phyloP scores from a whole-genome alignment of 441 rosid species.

The Pelargonium cotyledonis region DNA sequence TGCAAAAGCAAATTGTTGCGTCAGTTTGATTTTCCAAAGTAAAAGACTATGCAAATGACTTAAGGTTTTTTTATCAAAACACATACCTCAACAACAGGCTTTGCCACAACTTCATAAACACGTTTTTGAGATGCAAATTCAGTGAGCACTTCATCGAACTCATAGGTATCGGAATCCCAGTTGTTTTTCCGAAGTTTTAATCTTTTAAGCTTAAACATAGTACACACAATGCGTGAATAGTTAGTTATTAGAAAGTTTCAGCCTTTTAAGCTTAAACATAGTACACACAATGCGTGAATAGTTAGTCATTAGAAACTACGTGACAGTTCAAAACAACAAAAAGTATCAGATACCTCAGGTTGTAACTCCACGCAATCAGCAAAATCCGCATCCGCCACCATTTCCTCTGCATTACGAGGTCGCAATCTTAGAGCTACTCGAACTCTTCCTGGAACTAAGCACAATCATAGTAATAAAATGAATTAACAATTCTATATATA shows the following conservation, averaged over 20 bases:
- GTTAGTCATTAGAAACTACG: not conserved
- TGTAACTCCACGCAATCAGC: conserved; percentile 92
- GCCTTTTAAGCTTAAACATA: conserved; percentile 66
- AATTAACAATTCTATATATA: not conserved
- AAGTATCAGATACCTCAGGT: conserved; percentile 68
- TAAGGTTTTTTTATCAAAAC: not conserved
- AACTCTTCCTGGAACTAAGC: conserved; percentile 80
- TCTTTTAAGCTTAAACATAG: conserved; percentile 64
- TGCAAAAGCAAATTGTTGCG: conserved; percentile 24
- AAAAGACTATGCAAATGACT: conserved; percentile 13
- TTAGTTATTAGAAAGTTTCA: conserved; percentile 23
- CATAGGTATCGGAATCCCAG: conserved; percentile 92
- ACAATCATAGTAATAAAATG: conserved; percentile 15
- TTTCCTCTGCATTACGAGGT: conserved; percentile 77
- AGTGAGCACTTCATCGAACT: conserved; percentile 92
- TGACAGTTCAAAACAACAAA: not conserved
- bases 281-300: conserved; percentile 7
- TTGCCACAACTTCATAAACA: conserved; percentile 94
- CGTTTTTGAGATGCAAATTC: conserved; percentile 96
- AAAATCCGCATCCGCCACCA: conserved; percentile 89
- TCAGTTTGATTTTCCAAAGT: not conserved
- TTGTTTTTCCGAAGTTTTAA: conserved; percentile 91
- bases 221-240: conserved; percentile 6
- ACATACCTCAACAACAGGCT: conserved; percentile 96
- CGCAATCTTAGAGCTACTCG: conserved; percentile 94